These are phyloP conservation scores for Phialophora tarda DNA, from an alignment of 2,329 filamentous ascomycete genomes.

Conservation along the genomic window DNA sequence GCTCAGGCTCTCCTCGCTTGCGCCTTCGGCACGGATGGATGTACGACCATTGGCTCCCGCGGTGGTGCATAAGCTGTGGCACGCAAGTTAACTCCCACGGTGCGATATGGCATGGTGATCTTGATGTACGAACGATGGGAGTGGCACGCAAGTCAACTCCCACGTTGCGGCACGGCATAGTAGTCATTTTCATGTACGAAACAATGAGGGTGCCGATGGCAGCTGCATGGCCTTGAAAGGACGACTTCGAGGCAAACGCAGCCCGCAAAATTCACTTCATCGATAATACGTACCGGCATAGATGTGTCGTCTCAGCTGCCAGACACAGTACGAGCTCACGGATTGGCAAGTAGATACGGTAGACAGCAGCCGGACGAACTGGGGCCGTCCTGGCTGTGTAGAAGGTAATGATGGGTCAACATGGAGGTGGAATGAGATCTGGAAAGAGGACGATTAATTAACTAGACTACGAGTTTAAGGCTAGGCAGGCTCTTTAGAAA, in stretches of 20 bases:
- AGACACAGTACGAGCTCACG: no score
- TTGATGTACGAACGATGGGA: not conserved
- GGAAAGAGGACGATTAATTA: not conserved
- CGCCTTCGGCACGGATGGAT: not conserved
- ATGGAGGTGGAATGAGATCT: not conserved
- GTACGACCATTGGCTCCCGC: slow-evolving; percentile 3
- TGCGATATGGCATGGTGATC: not conserved
- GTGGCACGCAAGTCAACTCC: not conserved
- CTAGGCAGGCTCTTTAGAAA: not conserved
- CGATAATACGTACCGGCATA: no score
- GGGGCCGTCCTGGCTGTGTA: not conserved
- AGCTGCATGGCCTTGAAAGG: not conserved
- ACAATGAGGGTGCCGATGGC: not conserved
- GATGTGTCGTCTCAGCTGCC: no score
- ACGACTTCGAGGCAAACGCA: not conserved
- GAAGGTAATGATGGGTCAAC: not conserved
- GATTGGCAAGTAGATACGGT: not conserved
- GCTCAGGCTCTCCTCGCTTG: not conserved
- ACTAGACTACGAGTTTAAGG: not conserved
- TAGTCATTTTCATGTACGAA: not conserved
- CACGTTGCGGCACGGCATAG: not conserved
- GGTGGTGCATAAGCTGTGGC: not conserved
- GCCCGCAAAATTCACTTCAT: no score
- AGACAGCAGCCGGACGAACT: no score
- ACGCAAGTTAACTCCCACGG: not conserved